These are phyloP conservation scores for Penicillium subrubescens DNA, from an alignment of 495 filamentous ascomycete genomes.

Conservation along the genomic window DNA sequence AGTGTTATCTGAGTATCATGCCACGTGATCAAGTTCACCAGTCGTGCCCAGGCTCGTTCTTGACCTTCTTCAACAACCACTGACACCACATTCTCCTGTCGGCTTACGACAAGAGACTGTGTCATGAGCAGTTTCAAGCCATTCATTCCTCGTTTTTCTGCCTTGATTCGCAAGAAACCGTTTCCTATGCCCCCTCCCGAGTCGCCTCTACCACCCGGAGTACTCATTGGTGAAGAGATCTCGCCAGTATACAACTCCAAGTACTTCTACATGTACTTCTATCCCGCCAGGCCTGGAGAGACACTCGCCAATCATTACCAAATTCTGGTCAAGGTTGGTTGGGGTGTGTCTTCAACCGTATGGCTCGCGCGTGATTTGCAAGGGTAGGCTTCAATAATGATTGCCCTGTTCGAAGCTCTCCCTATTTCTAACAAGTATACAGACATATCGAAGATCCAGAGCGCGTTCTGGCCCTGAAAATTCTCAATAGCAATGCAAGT, in stretches of 20 bases:
- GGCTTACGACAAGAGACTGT: too few species aligned
- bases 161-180: conserved; percentile 37
- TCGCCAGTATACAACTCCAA: conserved; percentile 41
- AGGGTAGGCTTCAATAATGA: conserved; percentile 29
- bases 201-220: conserved; percentile 29
- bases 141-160: too few species aligned
- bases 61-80: too few species aligned
- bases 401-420: conserved; percentile 19
- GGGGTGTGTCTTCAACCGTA: conserved; percentile 44
- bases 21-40: too few species aligned
- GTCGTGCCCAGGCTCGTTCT: too few species aligned
- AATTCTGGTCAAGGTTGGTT: conserved; percentile 46
- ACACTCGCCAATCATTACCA: conserved; percentile 43
- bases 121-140: too few species aligned
- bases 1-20: too few species aligned
- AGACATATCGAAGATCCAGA: conserved; percentile 38
- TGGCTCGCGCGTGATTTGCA: conserved; percentile 44
- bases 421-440: conserved; percentile 30
- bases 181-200: conserved; percentile 33
- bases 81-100: too few species aligned
- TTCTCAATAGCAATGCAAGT: conserved; percentile 33
- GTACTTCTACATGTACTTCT: conserved; percentile 46
- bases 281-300: conserved; percentile 47
- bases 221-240: conserved; percentile 40
- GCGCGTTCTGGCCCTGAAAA: conserved; percentile 46